These are phyloP conservation scores for Zarea fungicola DNA, from an alignment of 2,329 filamentous ascomycete species.

Conservation along the genomic window DNA sequence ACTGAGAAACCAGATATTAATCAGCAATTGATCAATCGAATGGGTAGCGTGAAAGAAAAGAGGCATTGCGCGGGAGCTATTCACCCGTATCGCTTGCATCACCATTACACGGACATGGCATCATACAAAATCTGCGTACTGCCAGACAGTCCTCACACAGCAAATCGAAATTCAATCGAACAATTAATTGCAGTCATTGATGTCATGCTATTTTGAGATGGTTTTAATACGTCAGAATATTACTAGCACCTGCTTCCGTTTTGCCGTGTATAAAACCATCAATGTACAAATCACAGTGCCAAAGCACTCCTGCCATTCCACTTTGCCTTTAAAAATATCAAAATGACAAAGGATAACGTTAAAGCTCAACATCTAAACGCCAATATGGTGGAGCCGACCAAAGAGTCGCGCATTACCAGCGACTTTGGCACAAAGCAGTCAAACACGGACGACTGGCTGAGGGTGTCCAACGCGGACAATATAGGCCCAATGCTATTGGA, in stretches of 20 bases:
- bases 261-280: neutral
- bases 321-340: neutral
- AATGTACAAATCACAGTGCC: too few relatives aligned
- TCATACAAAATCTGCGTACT: too few relatives aligned
- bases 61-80: too few relatives aligned
- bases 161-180: too few relatives aligned
- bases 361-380: conserved; percentile 45
- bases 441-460: conserved; percentile 75
- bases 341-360: neutral
- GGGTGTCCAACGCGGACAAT: conserved; percentile 54
- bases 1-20: too few relatives aligned
- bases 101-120: too few relatives aligned
- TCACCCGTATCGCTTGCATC: too few relatives aligned
- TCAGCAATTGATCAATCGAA: too few relatives aligned
- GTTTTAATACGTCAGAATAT: neutral
- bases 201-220: conserved; percentile 4
- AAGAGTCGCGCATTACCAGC: conserved; percentile 60
- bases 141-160: too few relatives aligned
- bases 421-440: conserved; percentile 71
- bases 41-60: too few relatives aligned
- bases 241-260: neutral
- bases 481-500: conserved; percentile 66
- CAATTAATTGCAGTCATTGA: neutral
- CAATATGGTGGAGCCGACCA: conserved; percentile 53
- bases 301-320: too few relatives aligned